phyloP scores from a whole-genome alignment of 257 asterid species.

The Anisodus acutangulus region DNA sequence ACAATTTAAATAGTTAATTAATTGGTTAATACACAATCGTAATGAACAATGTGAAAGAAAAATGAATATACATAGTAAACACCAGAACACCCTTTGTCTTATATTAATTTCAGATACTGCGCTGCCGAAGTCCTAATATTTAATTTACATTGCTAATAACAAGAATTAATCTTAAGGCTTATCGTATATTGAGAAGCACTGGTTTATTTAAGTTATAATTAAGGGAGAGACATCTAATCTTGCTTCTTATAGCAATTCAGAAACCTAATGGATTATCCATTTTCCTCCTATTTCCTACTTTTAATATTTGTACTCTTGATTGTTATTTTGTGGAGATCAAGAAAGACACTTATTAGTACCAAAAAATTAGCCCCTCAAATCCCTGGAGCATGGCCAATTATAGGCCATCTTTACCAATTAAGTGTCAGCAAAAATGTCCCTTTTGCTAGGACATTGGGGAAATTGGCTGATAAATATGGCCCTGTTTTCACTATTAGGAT shows the following conservation, averaged over 20 bases:
- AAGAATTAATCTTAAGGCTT: neutral
- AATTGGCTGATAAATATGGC: conserved; percentile 51
- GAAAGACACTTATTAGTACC: neutral
- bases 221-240: neutral
- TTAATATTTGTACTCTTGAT: neutral
- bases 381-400: conserved; percentile 54
- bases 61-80: neutral
- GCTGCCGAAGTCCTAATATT: too few relatives aligned
- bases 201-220: too few relatives aligned
- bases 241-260: too few relatives aligned
- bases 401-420: conserved; percentile 60
- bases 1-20: neutral
- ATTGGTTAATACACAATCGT: neutral
- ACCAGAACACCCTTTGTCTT: neutral
- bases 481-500: conserved; percentile 45
- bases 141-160: neutral
- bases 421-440: conserved; percentile 18
- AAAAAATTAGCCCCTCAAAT: conserved; percentile 44
- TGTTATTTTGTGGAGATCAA: neutral
- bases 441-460: conserved; percentile 34
- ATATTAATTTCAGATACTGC: too few relatives aligned
- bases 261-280: neutral
- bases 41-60: neutral
- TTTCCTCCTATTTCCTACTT: neutral
- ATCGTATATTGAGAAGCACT: too few relatives aligned